phyloP scores from a whole-genome alignment of 768 basidiomycete species.

The Naematelia aurantialba region DNA sequence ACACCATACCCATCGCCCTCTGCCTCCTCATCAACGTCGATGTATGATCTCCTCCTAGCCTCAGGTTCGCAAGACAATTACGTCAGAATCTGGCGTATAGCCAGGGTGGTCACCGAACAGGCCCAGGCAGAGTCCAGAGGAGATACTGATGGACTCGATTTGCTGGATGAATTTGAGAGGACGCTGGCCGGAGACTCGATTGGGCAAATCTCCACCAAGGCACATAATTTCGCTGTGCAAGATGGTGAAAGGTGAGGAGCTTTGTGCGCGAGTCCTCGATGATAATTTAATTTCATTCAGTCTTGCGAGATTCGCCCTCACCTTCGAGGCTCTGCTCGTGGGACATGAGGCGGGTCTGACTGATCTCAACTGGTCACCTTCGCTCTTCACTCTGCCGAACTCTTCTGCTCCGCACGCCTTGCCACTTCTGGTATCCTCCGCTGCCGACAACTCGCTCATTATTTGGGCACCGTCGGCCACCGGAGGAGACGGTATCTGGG shows the following conservation, averaged over 20 bases:
- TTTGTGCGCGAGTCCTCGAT: slow-evolving; percentile 17
- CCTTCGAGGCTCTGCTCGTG: slow-evolving; percentile 86
- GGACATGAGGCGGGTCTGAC: slow-evolving; percentile 96
- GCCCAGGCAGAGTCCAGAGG: slow-evolving; percentile 20
- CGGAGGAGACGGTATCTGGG: slow-evolving; percentile 64
- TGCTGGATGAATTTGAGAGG: slow-evolving; percentile 83
- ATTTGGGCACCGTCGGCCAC: slow-evolving; percentile 78
- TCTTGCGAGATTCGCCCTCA: slow-evolving; percentile 62
- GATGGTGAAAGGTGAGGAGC: slow-evolving; percentile 24
- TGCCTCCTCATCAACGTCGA: slow-evolving; percentile 32
- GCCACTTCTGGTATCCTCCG: slow-evolving; percentile 75
- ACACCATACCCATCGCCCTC: slow-evolving; percentile 25
- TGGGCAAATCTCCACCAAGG: slow-evolving; percentile 84
- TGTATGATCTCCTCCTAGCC: slow-evolving; percentile 67
- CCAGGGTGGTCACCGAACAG: slow-evolving; percentile 52
- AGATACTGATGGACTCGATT: slow-evolving; percentile 59
- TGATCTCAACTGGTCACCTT: slow-evolving; percentile 74
- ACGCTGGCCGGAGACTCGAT: slow-evolving; percentile 67
- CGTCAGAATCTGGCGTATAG: slow-evolving; percentile 87
- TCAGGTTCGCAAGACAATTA: slow-evolving; percentile 94
- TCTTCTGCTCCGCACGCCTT: slow-evolving; percentile 19
- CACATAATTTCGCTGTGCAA: slow-evolving; percentile 70
- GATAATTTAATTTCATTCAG: slow-evolving; percentile 53
- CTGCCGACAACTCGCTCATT: slow-evolving; percentile 91
- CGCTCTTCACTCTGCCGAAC: not conserved